These are phyloP conservation scores for Gryganskiella cystojenkinii DNA, from an alignment of 192 early-diverging fungal species.

Conservation along the genomic window DNA sequence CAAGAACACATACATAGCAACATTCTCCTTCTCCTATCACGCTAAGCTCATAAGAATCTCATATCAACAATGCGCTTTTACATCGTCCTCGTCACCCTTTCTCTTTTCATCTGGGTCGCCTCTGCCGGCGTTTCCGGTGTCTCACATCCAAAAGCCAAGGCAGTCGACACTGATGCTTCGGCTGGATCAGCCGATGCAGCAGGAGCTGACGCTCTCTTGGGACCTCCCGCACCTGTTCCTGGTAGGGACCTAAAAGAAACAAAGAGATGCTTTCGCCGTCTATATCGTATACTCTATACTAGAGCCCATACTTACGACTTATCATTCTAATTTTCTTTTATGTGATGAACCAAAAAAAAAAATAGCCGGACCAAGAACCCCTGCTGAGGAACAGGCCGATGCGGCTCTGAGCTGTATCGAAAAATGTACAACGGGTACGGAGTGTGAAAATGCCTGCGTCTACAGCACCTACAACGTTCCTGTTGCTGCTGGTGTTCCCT, in stretches of 20 bases:
- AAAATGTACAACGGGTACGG: neutral
- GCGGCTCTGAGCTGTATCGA: conserved; percentile 14
- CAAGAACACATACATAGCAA: conserved; percentile 6
- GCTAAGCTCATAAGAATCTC: too few species aligned
- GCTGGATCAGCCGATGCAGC: too few species aligned
- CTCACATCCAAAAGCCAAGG: neutral
- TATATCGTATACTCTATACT: too few species aligned
- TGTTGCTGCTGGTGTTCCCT: neutral
- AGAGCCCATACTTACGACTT: neutral
- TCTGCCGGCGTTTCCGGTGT: conserved; percentile 1
- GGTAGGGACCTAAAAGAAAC: neutral
- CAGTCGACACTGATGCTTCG: neutral
- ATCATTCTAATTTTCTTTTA: neutral
- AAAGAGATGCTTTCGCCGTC: neutral
- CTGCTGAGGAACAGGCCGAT: conserved; percentile 29
- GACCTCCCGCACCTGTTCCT: conserved; percentile 4
- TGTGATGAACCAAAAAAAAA: too few species aligned
- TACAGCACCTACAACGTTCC: conserved; percentile 16
- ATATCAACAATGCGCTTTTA: conserved; percentile 21
- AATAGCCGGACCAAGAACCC: conserved; percentile 21
- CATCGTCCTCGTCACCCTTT: conserved; percentile 15
- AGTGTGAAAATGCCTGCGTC: conserved; percentile 21
- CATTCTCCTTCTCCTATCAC: neutral
- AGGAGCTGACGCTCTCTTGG: too few species aligned
- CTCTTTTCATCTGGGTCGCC: conserved; percentile 26